A percentile compares a stretch with the other conserved stretches of the same genome.
phyloP scores from a whole-genome alignment of 2,329 filamentous ascomycete genomes.

The Cryphonectria parasitica region DNA sequence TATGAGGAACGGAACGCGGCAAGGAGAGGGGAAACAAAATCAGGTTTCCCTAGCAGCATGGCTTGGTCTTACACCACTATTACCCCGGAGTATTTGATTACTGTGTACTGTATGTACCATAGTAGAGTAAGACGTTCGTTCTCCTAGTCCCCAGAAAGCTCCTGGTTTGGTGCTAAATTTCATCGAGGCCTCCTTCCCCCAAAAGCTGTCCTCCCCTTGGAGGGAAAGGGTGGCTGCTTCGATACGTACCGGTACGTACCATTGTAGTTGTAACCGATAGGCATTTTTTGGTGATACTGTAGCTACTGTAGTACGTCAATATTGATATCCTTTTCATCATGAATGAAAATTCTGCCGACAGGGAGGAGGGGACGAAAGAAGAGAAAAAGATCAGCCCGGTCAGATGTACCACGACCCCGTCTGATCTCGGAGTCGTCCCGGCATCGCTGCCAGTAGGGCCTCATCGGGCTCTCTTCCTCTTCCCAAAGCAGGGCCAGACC shows the following conservation, averaged over 20 bases:
- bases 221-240: background rate
- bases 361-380: background rate
- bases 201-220: background rate
- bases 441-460: background rate
- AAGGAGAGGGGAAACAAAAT: background rate
- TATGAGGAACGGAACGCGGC: background rate
- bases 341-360: background rate
- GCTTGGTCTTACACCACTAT: background rate
- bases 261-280: background rate
- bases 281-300: too few relatives aligned
- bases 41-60: background rate
- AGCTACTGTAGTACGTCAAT: background rate
- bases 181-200: too few relatives aligned
- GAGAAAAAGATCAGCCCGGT: background rate
- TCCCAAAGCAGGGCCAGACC: background rate
- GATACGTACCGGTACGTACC: background rate
- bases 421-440: conserved; percentile 2
- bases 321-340: background rate
- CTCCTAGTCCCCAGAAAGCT: background rate
- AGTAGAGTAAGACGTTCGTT: background rate
- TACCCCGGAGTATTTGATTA: background rate
- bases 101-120: background rate
- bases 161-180: background rate
- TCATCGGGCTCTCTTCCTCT: background rate
- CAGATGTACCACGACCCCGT: background rate